These are phyloP conservation scores for Psophocarpus tetragonolobus DNA, from an alignment of 306 rosid species.

Conservation along the genomic window DNA sequence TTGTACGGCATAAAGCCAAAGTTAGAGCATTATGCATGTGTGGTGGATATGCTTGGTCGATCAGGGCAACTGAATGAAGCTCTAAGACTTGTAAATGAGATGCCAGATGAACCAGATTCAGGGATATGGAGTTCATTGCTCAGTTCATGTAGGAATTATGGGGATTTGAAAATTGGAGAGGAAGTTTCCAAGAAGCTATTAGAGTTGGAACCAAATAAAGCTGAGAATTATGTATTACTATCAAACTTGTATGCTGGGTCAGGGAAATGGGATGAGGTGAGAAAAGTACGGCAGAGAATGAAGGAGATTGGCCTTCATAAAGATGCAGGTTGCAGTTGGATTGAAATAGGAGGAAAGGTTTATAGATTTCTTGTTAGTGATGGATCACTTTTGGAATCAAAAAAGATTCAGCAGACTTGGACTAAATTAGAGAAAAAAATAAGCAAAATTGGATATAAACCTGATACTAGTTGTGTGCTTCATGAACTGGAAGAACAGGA, in stretches of 20 bases:
- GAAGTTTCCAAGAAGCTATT: conserved; percentile 51
- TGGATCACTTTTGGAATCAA: conserved; percentile 36
- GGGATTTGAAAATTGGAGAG: conserved; percentile 63
- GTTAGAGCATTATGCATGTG: conserved; percentile 81
- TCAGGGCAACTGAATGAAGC: conserved; percentile 72
- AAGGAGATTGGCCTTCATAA: conserved; percentile 66
- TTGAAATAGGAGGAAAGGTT: conserved; percentile 71
- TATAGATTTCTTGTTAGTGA: conserved; percentile 71
- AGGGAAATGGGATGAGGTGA: conserved; percentile 78
- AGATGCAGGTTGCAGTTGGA: conserved; percentile 85
- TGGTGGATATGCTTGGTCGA: conserved; percentile 78
- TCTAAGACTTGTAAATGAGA: conserved; percentile 52
- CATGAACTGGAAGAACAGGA: conserved; percentile 74
- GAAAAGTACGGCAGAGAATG: conserved; percentile 65
- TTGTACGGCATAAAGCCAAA: conserved; percentile 58
- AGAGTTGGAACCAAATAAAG: conserved; percentile 60
- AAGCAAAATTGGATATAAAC: conserved; percentile 68
- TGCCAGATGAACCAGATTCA: conserved; percentile 77
- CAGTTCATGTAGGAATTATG: conserved; percentile 68
- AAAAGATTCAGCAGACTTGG: conserved; percentile 61
- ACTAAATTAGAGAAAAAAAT: conserved; percentile 62
- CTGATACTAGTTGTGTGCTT: conserved; percentile 70
- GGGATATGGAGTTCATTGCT: conserved; percentile 83
- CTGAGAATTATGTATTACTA: conserved; percentile 64
- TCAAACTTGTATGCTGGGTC: conserved; percentile 74